A percentile compares a stretch with the other conserved stretches of the same genome.
Conservation (phyloP, 768 basidiomycete genomes). For the Russula foetens region DNA sequence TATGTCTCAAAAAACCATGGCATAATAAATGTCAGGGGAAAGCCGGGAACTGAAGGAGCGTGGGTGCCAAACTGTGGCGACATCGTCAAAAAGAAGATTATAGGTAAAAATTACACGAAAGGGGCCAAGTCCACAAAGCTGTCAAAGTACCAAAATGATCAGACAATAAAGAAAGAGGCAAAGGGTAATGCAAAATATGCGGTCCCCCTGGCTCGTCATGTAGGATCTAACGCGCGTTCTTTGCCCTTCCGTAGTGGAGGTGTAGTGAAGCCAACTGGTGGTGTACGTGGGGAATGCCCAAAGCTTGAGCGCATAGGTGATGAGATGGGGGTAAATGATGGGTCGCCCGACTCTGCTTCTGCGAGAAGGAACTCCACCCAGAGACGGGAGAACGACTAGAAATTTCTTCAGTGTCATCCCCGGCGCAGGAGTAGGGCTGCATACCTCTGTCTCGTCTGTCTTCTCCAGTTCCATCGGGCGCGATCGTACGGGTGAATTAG, state of each 20-base stretch:
- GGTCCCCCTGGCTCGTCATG: neutral
- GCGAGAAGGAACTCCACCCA: conserved; percentile 98
- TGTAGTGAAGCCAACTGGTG: conserved; percentile 34
- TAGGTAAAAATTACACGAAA: conserved; percentile 2
- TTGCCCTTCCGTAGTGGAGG: conserved; percentile 42
- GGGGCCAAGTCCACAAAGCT: conserved; percentile 3
- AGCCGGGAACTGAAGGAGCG: no score
- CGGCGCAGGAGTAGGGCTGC: conserved; percentile 8
- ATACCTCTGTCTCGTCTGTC: conserved; percentile 78
- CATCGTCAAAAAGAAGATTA: neutral
- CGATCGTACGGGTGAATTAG: conserved; percentile 26
- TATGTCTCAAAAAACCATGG: neutral
- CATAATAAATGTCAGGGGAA: neutral
- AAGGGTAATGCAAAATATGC: neutral
- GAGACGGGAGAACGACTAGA: conserved; percentile 89
- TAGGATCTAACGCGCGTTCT: conserved; percentile 30
- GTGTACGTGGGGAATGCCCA: conserved; percentile 25
- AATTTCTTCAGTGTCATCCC: neutral
- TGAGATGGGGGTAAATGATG: conserved; percentile 5
- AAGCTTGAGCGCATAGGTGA: conserved; percentile 7
- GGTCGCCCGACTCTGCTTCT: conserved; percentile 56
- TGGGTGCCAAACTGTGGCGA: neutral
- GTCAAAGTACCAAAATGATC: neutral
- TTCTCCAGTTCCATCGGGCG: conserved; percentile 57
- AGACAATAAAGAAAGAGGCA: neutral